A percentile compares a stretch with the other conserved stretches of the same genome.
These are phyloP conservation scores for Eimeria praecox DNA, from an alignment of 169 alveolate species.

Conservation along the genomic window DNA sequence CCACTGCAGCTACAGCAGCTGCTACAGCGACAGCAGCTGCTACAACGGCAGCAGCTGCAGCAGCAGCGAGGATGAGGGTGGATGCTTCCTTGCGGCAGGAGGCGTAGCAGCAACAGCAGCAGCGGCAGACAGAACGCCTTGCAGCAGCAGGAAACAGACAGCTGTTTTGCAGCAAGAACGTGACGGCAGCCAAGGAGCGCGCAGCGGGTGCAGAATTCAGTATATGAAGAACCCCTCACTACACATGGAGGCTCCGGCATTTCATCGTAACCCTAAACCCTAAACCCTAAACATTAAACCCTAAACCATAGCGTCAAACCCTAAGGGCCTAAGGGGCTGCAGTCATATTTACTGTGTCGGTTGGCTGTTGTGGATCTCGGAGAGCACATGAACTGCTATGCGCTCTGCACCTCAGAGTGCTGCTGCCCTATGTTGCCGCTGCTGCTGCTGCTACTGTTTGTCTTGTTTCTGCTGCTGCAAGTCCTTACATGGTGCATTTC, in stretches of 20 bases:
- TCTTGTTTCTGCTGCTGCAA: constrained; percentile 8
- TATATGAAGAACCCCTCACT: constrained; percentile 13
- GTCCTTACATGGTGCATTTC: neutral
- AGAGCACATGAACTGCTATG: no score
- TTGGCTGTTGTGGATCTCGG: no score
- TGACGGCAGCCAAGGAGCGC: neutral
- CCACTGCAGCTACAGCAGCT: constrained; percentile 28
- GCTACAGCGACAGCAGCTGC: constrained; percentile 60
- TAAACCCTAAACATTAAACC: neutral
- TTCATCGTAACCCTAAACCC: neutral
- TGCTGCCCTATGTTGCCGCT: neutral
- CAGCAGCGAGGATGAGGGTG: constrained; percentile 13
- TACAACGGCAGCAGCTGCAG: constrained; percentile 53
- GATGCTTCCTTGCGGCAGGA: neutral
- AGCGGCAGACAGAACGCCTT: neutral
- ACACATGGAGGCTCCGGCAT: constrained; percentile 7
- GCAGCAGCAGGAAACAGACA: neutral
- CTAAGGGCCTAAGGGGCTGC: no score
- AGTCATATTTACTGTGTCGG: no score
- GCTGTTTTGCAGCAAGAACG: neutral
- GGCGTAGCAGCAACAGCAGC: constrained; percentile 11
- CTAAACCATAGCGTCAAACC: neutral
- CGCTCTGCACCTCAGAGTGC: neutral
- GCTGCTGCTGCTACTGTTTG: neutral
- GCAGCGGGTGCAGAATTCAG: neutral